Evolutionary conservation across 768 basidiomycete genomes (phyloP), one percentile per base, ranked within the genome.

Genomic region (Pisolithus sp.): DNA sequence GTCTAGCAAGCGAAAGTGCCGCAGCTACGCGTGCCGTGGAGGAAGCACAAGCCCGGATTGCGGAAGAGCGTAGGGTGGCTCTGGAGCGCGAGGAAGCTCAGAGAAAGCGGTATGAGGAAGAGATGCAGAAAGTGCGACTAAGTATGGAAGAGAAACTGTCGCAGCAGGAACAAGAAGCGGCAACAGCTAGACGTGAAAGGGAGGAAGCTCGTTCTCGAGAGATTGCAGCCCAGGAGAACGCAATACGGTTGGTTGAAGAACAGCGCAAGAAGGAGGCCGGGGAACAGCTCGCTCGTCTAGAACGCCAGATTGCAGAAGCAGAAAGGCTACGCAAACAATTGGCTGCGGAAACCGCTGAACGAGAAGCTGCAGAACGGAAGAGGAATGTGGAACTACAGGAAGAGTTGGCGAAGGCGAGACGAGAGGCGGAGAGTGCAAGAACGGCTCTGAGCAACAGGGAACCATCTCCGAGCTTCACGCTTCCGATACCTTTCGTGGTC

Each of bases 401-500:
- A 45, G 66, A 69, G 45, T 64, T 69, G 7, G 56, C 56, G 7
- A 59, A 51, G 50, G 68, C 62, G 24, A 60, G 59, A 48, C 58
- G 62, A 40, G 62, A 68, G 46, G 66, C 50, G 4, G 67, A 60
- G 44, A 42, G 37, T 9, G 62, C 65, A 23, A 58, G 46, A 46
- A 41, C 55, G 15, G 58, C 57, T 39, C 59, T 56, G 7, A 59
- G 68, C 13, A 63, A 69, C 45, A 68, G 55, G 46, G 68, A 69
- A 34, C 53, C 68, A 5, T 59, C 65, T 2, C 53, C 66, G 6
- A 52, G 57, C 23, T 62, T 69, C 53, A 42, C 68, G 28, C 45
- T 67, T 18, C 66, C 68, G 7, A 69, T 69, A 48, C 66, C 66
- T 5, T 67, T 69, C 42, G 68, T 67, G 18, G 62, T 67, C 9